Evolutionary conservation across 2,329 filamentous ascomycete genomes (phyloP).

Genomic region (Biscogniauxia mediterranea): DNA sequence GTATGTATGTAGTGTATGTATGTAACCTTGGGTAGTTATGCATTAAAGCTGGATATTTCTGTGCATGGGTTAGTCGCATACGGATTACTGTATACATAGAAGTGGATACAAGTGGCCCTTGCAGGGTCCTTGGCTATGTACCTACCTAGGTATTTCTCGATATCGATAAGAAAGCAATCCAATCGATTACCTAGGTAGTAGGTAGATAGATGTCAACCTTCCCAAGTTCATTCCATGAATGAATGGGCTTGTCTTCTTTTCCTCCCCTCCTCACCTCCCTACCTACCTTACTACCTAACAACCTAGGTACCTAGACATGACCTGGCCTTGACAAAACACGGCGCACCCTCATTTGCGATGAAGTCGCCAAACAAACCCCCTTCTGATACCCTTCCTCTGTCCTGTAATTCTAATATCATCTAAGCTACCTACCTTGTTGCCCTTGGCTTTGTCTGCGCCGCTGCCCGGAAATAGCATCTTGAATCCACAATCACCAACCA

Average conservation of each 20-base stretch:
- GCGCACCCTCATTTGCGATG: too few species aligned
- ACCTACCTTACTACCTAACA: background rate
- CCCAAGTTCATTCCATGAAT: too few species aligned
- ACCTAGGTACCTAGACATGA: background rate
- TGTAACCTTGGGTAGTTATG: too few species aligned
- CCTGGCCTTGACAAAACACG: too few species aligned
- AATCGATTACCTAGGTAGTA: too few species aligned
- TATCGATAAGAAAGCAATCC: background rate
- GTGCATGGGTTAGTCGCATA: background rate
- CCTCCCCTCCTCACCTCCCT: too few species aligned
- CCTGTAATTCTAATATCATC: background rate
- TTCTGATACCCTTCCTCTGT: background rate
- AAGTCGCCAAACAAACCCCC: too few species aligned
- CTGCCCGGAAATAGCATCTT: background rate
- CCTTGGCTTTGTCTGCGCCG: background rate
- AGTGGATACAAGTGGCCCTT: background rate
- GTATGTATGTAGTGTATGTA: too few species aligned
- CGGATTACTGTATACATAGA: background rate
- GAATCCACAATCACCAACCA: background rate
- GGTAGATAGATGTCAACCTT: too few species aligned
- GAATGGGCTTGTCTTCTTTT: too few species aligned
- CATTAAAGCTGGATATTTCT: too few species aligned
- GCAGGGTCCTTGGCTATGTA: background rate
- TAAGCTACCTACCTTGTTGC: background rate
- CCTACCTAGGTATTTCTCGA: background rate